These are phyloP conservation scores for Penicillium silybi DNA, from an alignment of 495 filamentous ascomycete genomes.

Conservation along the genomic window DNA sequence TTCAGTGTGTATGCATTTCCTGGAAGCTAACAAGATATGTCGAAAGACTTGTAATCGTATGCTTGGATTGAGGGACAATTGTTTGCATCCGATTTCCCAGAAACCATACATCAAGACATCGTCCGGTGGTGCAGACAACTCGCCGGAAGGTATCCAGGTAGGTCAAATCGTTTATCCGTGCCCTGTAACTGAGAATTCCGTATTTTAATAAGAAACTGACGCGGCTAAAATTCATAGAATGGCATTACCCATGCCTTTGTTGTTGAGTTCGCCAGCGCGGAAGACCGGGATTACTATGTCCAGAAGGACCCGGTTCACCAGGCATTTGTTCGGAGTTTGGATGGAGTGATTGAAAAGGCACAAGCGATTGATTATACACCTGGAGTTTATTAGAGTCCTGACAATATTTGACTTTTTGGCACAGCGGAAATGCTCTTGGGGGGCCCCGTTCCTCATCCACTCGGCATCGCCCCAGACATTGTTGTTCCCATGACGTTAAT, in stretches of 20 bases:
- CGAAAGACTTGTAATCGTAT: conserved; percentile 30
- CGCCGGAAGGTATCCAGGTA: conserved; percentile 61
- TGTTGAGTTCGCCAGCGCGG: conserved; percentile 32
- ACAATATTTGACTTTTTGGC: not conserved
- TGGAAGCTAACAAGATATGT: not conserved
- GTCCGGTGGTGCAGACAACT: conserved; percentile 61
- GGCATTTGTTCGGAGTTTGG: conserved; percentile 30
- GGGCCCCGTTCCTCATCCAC: too few species aligned
- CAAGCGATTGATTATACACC: conserved; percentile 41
- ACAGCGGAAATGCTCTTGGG: too few species aligned
- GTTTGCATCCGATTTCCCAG: conserved; percentile 41
- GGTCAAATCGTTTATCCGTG: not conserved
- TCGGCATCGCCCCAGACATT: too few species aligned
- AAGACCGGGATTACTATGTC: conserved; percentile 44
- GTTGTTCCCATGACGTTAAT: too few species aligned
- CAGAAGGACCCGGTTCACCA: conserved; percentile 37
- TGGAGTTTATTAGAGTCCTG: conserved; percentile 17
- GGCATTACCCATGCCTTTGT: conserved; percentile 46
- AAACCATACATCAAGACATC: conserved; percentile 49
- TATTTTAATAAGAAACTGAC: not conserved
- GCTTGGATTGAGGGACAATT: conserved; percentile 35
- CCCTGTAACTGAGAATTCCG: not conserved
- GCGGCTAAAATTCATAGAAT: not conserved
- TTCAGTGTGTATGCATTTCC: not conserved
- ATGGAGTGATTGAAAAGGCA: conserved; percentile 33